phyloP scores from a whole-genome alignment of 495 filamentous ascomycete genomes.

The Eremomyces bilateralis region DNA sequence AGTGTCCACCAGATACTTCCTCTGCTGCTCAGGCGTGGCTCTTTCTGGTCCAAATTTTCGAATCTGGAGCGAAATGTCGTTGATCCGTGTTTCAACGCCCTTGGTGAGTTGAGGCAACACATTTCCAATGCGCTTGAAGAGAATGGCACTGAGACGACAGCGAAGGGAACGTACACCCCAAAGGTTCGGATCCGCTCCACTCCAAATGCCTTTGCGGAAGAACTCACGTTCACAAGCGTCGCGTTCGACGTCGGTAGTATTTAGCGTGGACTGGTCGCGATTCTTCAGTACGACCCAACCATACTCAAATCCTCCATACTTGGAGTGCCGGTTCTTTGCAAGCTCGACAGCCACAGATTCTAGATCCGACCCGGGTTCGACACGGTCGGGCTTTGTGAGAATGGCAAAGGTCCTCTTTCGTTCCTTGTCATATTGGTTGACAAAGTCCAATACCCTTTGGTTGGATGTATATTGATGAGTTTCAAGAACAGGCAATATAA shows the following conservation, averaged over 20 bases:
- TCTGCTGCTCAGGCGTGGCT: conserved; percentile 26
- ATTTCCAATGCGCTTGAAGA: conserved; percentile 30
- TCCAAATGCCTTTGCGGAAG: conserved; percentile 28
- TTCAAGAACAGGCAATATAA: conserved; percentile 15
- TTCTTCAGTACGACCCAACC: conserved; percentile 18
- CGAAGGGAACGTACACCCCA: conserved; percentile 31
- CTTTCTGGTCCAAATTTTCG: conserved; percentile 28
- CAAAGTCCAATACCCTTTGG: conserved; percentile 11
- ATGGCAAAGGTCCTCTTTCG: conserved; percentile 14
- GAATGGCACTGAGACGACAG: conserved; percentile 30
- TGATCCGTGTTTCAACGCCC: conserved; percentile 27
- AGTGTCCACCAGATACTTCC: conserved; percentile 29
- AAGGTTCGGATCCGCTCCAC: conserved; percentile 13
- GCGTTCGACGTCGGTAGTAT: conserved; percentile 11
- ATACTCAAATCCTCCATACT: conserved; percentile 8
- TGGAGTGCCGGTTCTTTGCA: conserved; percentile 9
- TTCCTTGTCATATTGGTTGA: conserved; percentile 8
- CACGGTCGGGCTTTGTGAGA: conserved; percentile 17
- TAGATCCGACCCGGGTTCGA: conserved; percentile 10
- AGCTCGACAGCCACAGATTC: conserved; percentile 9
- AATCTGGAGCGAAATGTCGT: conserved; percentile 17
- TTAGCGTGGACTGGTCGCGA: conserved; percentile 4
- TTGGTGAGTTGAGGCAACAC: conserved; percentile 35
- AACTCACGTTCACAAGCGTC: conserved; percentile 21
- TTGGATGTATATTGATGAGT: conserved; percentile 13